phyloP scores from a whole-genome alignment of 2,329 filamentous ascomycete species.

The Aspergillus thermomutatus region DNA sequence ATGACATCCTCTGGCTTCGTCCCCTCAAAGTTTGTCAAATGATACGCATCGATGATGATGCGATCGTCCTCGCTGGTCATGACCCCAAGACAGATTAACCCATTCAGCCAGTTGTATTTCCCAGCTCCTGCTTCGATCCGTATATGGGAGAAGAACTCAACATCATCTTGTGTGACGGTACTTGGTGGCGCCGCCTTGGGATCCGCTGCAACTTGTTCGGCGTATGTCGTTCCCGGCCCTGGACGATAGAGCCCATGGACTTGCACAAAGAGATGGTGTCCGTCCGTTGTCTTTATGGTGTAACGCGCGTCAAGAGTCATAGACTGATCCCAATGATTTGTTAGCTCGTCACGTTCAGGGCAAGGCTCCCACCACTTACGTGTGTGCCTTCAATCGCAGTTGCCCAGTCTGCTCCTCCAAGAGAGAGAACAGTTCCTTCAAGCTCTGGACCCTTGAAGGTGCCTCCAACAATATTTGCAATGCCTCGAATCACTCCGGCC shows the following conservation, averaged over 20 bases:
- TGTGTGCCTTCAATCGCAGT: slow-evolving; percentile 23
- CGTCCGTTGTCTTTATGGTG: slow-evolving; percentile 19
- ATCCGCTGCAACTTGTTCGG: slow-evolving; percentile 16
- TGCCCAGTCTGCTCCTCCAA: slow-evolving; percentile 22
- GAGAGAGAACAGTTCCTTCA: slow-evolving; percentile 17
- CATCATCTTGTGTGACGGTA: slow-evolving; percentile 19
- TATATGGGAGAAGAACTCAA: slow-evolving; percentile 26
- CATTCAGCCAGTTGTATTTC: slow-evolving; percentile 24
- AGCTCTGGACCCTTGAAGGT: slow-evolving; percentile 22
- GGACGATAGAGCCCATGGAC: slow-evolving; percentile 25
- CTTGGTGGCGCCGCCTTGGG: slow-evolving; percentile 10
- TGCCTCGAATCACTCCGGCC: slow-evolving; percentile 14
- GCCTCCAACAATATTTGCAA: slow-evolving; percentile 21
- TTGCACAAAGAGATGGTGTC: slow-evolving; percentile 21
- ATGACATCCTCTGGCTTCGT: slow-evolving; percentile 19
- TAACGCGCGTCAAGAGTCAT: slow-evolving; percentile 24
- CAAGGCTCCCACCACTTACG: slow-evolving; percentile 1
- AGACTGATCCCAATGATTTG: slow-evolving; percentile 15
- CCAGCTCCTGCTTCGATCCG: slow-evolving; percentile 19
- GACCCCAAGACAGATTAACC: slow-evolving; percentile 21
- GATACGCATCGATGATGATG: slow-evolving; percentile 24
- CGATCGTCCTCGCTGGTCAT: slow-evolving; percentile 20
- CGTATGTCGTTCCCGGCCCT: slow-evolving; percentile 21
- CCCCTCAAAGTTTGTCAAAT: slow-evolving; percentile 21
- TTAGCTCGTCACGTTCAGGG: too few relatives aligned